Conservation (phyloP, 768 basidiomycete species). For the Tricholomella constricta region DNA sequence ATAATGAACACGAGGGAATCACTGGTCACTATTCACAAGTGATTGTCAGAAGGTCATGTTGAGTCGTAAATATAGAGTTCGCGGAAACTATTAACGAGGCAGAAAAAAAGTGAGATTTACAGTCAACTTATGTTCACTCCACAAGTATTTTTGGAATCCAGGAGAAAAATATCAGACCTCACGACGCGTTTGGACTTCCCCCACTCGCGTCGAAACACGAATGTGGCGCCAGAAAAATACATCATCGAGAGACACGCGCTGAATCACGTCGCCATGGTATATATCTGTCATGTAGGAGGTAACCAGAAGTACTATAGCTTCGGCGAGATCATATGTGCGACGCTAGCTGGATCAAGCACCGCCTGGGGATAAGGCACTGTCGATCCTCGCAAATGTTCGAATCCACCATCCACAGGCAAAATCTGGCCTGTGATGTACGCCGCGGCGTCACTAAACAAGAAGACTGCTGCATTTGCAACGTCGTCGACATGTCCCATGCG, state of each 20-base stretch:
- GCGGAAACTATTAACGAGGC: too few species aligned
- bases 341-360: constrained; percentile 59
- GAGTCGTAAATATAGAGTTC: too few species aligned
- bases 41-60: too few species aligned
- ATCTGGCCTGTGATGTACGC: constrained; percentile 76
- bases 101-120: too few species aligned
- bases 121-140: too few species aligned
- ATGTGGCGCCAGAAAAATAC: neutral
- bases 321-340: constrained; percentile 54
- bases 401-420: constrained; percentile 70
- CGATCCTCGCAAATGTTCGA: constrained; percentile 50
- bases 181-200: neutral
- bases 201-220: neutral
- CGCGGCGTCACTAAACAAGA: constrained; percentile 83
- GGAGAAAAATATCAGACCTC: neutral
- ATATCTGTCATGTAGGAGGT: neutral
- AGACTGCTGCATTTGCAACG: constrained; percentile 70
- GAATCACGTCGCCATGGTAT: constrained; percentile 1
- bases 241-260: too few species aligned
- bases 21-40: too few species aligned
- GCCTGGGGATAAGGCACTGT: constrained; percentile 63
- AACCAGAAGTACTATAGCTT: constrained; percentile 31
- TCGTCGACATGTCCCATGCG: constrained; percentile 63
- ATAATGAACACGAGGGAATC: too few species aligned
- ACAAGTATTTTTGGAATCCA: neutral